phyloP scores from a whole-genome alignment of 345 rosid genomes.

The Lumnitzera littorea region DNA sequence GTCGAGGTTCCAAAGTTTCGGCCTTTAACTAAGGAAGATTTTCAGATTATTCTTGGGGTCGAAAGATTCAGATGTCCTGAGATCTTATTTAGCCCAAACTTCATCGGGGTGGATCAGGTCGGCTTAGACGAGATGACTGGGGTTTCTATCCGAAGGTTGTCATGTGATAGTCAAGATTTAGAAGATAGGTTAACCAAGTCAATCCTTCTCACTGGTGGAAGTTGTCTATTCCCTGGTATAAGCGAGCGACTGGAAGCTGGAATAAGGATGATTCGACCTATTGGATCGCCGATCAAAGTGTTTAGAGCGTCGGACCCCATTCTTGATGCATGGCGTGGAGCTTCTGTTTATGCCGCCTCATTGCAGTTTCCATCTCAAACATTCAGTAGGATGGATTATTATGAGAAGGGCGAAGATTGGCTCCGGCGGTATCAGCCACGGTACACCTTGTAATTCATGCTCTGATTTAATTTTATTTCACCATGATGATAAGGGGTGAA shows the following conservation, averaged over 20 bases:
- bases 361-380: slow-evolving; percentile 51
- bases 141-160: slow-evolving; percentile 62
- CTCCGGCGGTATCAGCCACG: slow-evolving; percentile 59
- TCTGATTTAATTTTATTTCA: no score
- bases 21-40: slow-evolving; percentile 82
- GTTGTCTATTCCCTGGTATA: slow-evolving; percentile 63
- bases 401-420: slow-evolving; percentile 95
- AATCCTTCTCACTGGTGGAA: slow-evolving; percentile 75
- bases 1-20: slow-evolving; percentile 54
- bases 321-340: slow-evolving; percentile 97
- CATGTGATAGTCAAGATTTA: slow-evolving; percentile 27
- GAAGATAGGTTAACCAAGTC: slow-evolving; percentile 65
- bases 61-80: slow-evolving; percentile 92
- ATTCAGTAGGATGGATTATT: slow-evolving; percentile 59
- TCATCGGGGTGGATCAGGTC: slow-evolving; percentile 75
- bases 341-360: slow-evolving; percentile 60
- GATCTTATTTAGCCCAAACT: slow-evolving; percentile 69
- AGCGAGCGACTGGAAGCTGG: slow-evolving; percentile 66
- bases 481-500: not conserved
- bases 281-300: slow-evolving; percentile 59
- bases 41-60: slow-evolving; percentile 65
- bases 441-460: slow-evolving; percentile 30
- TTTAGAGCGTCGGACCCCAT: slow-evolving; percentile 68
- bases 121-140: slow-evolving; percentile 88
- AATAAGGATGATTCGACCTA: slow-evolving; percentile 75